Conservation (phyloP, 441 rosid genomes). For the Erodium trifolium region DNA sequence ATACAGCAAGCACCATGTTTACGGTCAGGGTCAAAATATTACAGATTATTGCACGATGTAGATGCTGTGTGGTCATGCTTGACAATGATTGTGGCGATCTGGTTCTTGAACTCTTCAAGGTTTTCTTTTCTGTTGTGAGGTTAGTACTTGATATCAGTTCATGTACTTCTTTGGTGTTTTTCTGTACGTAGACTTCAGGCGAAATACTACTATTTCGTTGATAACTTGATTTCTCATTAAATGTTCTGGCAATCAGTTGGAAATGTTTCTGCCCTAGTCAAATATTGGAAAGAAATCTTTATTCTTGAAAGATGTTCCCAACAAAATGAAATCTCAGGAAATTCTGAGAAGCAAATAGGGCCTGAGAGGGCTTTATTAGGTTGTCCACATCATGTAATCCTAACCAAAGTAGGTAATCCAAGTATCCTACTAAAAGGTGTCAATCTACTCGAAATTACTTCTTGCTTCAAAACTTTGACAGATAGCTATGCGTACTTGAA, state of each 20-base stretch:
- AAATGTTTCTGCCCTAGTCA: neutral
- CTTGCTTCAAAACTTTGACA: too few species aligned
- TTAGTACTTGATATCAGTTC: slow-evolving; percentile 21
- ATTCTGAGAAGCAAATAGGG: too few species aligned
- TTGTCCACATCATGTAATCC: too few species aligned
- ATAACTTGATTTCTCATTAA: neutral
- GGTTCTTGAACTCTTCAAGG: slow-evolving; percentile 62
- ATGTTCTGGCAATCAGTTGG: neutral
- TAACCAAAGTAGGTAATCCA: too few species aligned
- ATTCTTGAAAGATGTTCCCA: too few species aligned
- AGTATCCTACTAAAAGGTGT: too few species aligned
- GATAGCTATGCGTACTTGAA: too few species aligned
- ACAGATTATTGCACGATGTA: slow-evolving; percentile 67
- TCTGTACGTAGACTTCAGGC: neutral
- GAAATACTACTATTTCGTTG: neutral
- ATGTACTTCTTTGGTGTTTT: slow-evolving; percentile 8
- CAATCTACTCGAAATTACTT: too few species aligned
- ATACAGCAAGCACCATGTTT: slow-evolving; percentile 55
- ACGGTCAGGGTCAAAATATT: slow-evolving; percentile 72
- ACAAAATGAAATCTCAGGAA: too few species aligned
- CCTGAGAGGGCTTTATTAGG: too few species aligned
- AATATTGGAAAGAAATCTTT: too few species aligned
- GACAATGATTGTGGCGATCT: slow-evolving; percentile 59
- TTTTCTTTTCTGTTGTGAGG: slow-evolving; percentile 76
- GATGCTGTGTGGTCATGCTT: slow-evolving; percentile 71